Conservation (phyloP, 345 rosid genomes). For the Hevea brasiliensis region DNA sequence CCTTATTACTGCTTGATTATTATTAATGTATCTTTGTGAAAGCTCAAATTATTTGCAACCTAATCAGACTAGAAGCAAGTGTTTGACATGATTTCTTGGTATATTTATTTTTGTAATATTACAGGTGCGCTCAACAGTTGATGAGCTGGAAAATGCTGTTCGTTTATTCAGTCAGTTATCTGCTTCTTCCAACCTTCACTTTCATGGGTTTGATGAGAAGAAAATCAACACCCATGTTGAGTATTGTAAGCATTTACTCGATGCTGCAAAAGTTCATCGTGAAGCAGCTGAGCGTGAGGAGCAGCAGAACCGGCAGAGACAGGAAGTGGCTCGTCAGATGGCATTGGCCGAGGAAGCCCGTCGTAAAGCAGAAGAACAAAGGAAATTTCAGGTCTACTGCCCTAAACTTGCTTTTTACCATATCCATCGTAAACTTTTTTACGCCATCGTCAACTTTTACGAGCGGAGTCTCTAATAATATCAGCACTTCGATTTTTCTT, state of each 20-base stretch:
- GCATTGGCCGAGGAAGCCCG: conserved; percentile 98
- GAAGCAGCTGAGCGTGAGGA: conserved; percentile 94
- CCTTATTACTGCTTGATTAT: background rate
- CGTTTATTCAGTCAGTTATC: conserved; percentile 80
- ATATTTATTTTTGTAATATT: conserved; percentile 19
- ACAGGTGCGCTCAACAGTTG: conserved; percentile 91
- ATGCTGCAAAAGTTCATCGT: conserved; percentile 88
- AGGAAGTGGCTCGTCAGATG: conserved; percentile 93
- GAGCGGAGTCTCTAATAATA: background rate
- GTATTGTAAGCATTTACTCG: conserved; percentile 92
- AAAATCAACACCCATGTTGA: conserved; percentile 96
- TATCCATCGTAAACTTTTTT: no score
- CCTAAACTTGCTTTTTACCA: conserved; percentile 12
- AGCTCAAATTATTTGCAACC: background rate
- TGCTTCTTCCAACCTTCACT: conserved; percentile 88
- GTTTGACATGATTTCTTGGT: conserved; percentile 2
- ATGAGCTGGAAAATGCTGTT: conserved; percentile 94
- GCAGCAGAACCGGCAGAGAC: conserved; percentile 85
- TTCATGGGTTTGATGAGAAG: conserved; percentile 95
- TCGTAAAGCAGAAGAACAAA: conserved; percentile 95
- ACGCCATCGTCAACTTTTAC: background rate
- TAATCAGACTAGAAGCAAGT: background rate
- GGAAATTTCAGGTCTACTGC: conserved; percentile 70
- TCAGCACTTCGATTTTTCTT: background rate
- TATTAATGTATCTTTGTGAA: background rate